Evolutionary conservation across 1,284 basidiomycete species (phyloP).

Genomic region (Trametes pubescens): DNA sequence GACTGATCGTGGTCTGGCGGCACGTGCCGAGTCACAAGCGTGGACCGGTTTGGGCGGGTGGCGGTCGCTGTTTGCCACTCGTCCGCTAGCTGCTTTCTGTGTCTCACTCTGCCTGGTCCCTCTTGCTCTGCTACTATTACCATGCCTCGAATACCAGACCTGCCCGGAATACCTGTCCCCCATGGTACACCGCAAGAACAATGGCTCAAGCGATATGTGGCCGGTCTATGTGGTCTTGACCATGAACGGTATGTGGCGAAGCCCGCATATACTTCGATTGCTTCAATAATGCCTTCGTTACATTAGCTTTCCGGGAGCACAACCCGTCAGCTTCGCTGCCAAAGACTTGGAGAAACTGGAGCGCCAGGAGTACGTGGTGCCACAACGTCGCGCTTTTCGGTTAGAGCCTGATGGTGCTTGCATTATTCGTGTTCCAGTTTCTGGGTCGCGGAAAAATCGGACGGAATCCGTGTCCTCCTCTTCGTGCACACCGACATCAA

Average conservation of each 20-base stretch:
- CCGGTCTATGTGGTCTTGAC: constrained; percentile 69
- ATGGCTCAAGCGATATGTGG: constrained; percentile 72
- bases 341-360: constrained; percentile 81
- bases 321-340: constrained; percentile 88
- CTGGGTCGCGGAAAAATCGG: constrained; percentile 99
- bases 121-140: constrained; percentile 5
- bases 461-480: constrained; percentile 92
- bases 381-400: too few species aligned
- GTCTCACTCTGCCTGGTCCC: not conserved
- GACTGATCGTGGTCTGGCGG: not conserved
- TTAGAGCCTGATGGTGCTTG: constrained; percentile 1
- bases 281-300: constrained; percentile 12
- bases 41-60: constrained; percentile 21
- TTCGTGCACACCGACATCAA: constrained; percentile 80
- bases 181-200: constrained; percentile 62
- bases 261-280: not conserved
- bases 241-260: constrained; percentile 57
- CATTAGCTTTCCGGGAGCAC: constrained; percentile 86
- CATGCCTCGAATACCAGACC: constrained; percentile 64
- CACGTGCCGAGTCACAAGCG: constrained; percentile 22
- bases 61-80: constrained; percentile 3
- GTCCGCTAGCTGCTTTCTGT: constrained; percentile 1
- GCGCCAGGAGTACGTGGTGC: constrained; percentile 74
- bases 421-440: constrained; percentile 62
- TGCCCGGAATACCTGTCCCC: constrained; percentile 67